phyloP scores from a whole-genome alignment of 768 basidiomycete species.

The Pilatotrama ljubarskyi region DNA sequence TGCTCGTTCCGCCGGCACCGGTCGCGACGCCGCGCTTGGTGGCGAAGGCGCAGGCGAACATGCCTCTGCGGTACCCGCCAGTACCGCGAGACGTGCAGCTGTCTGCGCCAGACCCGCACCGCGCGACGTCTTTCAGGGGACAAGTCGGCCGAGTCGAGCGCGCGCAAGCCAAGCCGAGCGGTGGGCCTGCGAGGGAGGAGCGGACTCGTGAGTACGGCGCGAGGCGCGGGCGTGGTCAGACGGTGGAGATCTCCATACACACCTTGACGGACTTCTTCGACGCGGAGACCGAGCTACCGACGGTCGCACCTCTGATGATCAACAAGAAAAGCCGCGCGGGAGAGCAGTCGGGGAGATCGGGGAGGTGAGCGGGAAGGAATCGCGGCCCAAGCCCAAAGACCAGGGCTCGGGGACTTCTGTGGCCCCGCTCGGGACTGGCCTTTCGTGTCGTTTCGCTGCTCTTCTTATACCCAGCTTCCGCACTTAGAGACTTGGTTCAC shows the following conservation, averaged over 20 bases:
- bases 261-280: not conserved
- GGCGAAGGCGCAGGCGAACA: conserved; percentile 1
- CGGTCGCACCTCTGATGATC: no score
- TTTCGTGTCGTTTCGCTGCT: not conserved
- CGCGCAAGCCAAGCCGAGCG: not conserved
- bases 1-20: conserved; percentile 2
- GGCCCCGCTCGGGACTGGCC: not conserved
- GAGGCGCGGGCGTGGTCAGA: not conserved
- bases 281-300: no score
- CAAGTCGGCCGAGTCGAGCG: not conserved
- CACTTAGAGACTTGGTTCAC: not conserved
- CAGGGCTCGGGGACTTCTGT: not conserved
- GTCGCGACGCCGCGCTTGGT: not conserved
- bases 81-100: conserved; percentile 1
- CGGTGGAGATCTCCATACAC: not conserved
- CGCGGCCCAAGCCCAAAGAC: not conserved
- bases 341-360: no score
- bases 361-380: no score
- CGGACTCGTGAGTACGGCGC: not conserved
- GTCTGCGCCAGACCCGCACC: not conserved
- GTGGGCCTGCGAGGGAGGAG: not conserved
- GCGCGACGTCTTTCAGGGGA: not conserved
- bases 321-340: no score
- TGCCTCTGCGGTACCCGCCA: not conserved
- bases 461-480: not conserved